phyloP scores from a whole-genome alignment of 2,329 filamentous ascomycete genomes.

The Chrysoporthe puriensis region DNA sequence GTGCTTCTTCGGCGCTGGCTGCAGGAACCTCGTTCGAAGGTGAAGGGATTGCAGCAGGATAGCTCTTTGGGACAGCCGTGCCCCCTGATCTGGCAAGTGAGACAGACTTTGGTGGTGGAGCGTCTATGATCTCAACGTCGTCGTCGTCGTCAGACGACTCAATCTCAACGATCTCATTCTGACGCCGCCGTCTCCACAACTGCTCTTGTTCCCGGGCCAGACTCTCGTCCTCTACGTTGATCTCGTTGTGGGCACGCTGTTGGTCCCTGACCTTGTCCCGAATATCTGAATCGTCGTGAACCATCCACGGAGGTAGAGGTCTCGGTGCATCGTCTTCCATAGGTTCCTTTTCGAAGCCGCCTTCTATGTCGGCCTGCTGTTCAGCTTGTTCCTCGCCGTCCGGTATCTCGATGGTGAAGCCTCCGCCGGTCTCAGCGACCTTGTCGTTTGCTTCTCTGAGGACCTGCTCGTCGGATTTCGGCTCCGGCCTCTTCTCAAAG shows the following conservation, averaged over 20 bases:
- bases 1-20: not conserved
- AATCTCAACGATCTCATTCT: constrained; percentile 62
- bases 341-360: constrained; percentile 65
- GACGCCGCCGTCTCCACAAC: constrained; percentile 45
- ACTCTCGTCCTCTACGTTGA: constrained; percentile 66
- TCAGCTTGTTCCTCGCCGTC: constrained; percentile 20
- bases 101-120: constrained; percentile 33
- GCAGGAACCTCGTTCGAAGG: constrained; percentile 36
- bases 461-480: constrained; percentile 20
- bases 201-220: constrained; percentile 60
- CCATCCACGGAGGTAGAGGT: constrained; percentile 79
- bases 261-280: constrained; percentile 64
- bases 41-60: not conserved
- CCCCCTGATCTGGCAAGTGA: not conserved
- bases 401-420: constrained; percentile 39
- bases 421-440: constrained; percentile 38
- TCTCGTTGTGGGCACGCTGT: constrained; percentile 58
- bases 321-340: constrained; percentile 49
- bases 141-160: constrained; percentile 63
- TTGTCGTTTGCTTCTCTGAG: constrained; percentile 33
- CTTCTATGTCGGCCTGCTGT: constrained; percentile 54
- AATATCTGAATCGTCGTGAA: constrained; percentile 66
- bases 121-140: constrained; percentile 62
- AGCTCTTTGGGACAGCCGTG: not conserved
- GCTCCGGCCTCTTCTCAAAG: constrained; percentile 49